Evolutionary conservation across 345 rosid species (phyloP), one percentile per base, ranked within the genome.

Genomic region (Populus davidiana): DNA sequence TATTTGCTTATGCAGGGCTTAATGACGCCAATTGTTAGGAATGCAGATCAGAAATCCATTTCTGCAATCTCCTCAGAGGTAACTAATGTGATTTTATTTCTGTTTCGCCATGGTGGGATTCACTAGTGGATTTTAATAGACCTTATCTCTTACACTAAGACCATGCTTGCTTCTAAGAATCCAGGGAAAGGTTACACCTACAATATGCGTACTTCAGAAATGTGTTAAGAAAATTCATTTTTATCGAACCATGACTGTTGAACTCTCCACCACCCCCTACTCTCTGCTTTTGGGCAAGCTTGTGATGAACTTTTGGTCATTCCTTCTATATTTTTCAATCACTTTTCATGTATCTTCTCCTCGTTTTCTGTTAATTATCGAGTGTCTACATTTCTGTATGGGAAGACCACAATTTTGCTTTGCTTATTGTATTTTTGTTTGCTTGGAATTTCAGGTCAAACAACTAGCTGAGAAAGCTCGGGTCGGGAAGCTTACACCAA

Each of bases 391-490:
- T 52, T 71, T 44, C 65, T 12, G 38, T 52, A 21, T 49, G 39
- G 75, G 61, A 18, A 36, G n/a, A 39, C 39, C 74, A 49, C 14
- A 1, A 23, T 50, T 63, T 50, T 61, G 49, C 21, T 63, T 78
- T 49, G 44, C 7, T 49, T 49, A 69, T 62, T 12, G n/a, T 62
- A 64, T 36, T 77, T 62, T 23, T 54, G 43, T 8, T 73, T 49
- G 31, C 73, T 76, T 66, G 77, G 50, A 64, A 52, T 63, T 84
- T 74, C 76, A 96, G 99, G 92, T 93, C 72, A 93, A 93, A 88
- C 94, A 92, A 87, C 87, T 96, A 82, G 99, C 98, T 38, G 93
- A 91, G 85, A 96, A 90, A 82, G 98, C 99, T 16, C 90, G 98
- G 79, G 68, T 88, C 52, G 99, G 99, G 81, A 96, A 93, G 88